Evolutionary conservation across 257 asterid genomes (phyloP).

Genomic region (Nemophila menziesii): DNA sequence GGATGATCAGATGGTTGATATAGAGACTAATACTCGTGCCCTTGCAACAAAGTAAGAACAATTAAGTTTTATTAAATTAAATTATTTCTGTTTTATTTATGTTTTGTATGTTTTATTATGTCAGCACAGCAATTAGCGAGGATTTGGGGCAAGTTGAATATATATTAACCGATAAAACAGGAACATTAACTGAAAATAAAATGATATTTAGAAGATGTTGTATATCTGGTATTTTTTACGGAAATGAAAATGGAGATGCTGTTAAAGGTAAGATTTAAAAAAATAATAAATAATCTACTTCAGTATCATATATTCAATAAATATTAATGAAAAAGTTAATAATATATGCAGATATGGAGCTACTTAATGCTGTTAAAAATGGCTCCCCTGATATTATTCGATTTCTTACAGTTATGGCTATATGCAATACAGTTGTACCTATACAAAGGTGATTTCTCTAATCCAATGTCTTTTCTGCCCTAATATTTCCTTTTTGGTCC

Average conservation of each 20-base stretch:
- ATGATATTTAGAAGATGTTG: conserved; percentile 95
- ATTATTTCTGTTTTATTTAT: conserved; percentile 12
- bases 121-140: conserved; percentile 99
- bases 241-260: conserved; percentile 80
- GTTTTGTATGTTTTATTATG: conserved; percentile 28
- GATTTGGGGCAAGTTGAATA: conserved; percentile 99
- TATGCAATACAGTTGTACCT: conserved; percentile 94
- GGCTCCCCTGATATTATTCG: conserved; percentile 61
- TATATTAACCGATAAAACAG: conserved; percentile 96
- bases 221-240: conserved; percentile 67
- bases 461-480: too few relatives aligned
- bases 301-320: too few relatives aligned
- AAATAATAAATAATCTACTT: too few relatives aligned
- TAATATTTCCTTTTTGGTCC: too few relatives aligned
- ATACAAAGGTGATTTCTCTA: conserved; percentile 61
- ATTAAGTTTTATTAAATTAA: conserved; percentile 4
- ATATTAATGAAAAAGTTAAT: too few relatives aligned
- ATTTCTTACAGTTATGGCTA: conserved; percentile 80
- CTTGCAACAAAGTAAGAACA: conserved; percentile 87
- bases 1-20: conserved; percentile 93
- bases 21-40: conserved; percentile 64
- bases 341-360: conserved; percentile 65
- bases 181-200: conserved; percentile 93
- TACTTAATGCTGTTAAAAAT: conserved; percentile 56
- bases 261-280: conserved; percentile 57